These are phyloP conservation scores for Nicotiana benthamiana DNA, from an alignment of 257 asterid genomes.

Conservation along the genomic window DNA sequence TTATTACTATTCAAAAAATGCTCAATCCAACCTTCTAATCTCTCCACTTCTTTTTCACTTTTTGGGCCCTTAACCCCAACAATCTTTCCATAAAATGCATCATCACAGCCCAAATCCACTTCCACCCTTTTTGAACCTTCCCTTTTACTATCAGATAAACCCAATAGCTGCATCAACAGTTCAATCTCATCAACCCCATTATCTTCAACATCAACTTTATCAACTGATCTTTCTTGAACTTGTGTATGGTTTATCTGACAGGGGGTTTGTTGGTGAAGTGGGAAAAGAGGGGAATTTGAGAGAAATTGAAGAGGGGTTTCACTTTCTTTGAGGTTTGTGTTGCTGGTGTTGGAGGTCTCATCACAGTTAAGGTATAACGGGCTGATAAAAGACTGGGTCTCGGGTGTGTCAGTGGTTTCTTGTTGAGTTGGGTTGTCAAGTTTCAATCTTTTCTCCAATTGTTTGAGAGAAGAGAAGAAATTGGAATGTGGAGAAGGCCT, in stretches of 20 bases:
- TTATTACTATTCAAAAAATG: slow-evolving; percentile 23
- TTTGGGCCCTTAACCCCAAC: slow-evolving; percentile 59
- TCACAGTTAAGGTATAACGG: slow-evolving; percentile 40
- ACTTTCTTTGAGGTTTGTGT: slow-evolving; percentile 37
- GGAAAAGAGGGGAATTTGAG: slow-evolving; percentile 30
- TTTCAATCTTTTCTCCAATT: slow-evolving; percentile 53
- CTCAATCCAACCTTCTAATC: slow-evolving; percentile 51
- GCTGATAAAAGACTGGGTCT: slow-evolving; percentile 31
- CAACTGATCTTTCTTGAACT: background rate
- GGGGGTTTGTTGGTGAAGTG: slow-evolving; percentile 17
- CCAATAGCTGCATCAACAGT: slow-evolving; percentile 41
- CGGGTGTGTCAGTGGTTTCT: slow-evolving; percentile 3
- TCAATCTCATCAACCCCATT: slow-evolving; percentile 31
- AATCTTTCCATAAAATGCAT: slow-evolving; percentile 36
- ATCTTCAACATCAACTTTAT: slow-evolving; percentile 9
- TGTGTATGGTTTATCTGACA: slow-evolving; percentile 4
- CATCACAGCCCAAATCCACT: slow-evolving; percentile 28
- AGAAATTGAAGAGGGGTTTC: slow-evolving; percentile 41
- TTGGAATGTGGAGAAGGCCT: slow-evolving; percentile 20
- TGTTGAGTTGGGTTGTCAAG: slow-evolving; percentile 21
- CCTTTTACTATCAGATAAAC: slow-evolving; percentile 20
- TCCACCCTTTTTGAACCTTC: slow-evolving; percentile 5
- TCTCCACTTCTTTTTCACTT: slow-evolving; percentile 34
- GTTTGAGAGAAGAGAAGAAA: slow-evolving; percentile 53
- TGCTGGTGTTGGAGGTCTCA: slow-evolving; percentile 13